Evolutionary conservation across 257 asterid genomes (phyloP).

Genomic region (Ophiorrhiza pumila): DNA sequence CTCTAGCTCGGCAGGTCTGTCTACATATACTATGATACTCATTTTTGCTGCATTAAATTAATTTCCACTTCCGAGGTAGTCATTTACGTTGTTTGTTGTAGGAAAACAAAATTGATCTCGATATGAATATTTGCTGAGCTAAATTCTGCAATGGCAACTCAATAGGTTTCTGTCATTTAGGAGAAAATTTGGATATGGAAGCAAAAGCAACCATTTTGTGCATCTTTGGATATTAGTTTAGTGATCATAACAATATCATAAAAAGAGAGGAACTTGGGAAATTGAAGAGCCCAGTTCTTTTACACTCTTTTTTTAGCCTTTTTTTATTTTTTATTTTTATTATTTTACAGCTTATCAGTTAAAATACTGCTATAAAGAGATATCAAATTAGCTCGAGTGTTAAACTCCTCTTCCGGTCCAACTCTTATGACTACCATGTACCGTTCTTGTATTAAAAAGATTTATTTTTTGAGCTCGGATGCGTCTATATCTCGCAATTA

Average conservation of each 20-base stretch:
- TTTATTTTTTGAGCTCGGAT: not conserved
- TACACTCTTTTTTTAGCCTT: too few relatives aligned
- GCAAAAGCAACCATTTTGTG: not conserved
- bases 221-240: not conserved
- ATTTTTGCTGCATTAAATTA: not conserved
- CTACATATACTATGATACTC: not conserved
- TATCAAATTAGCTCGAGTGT: too few relatives aligned
- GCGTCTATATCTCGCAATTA: not conserved
- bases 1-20: constrained; percentile 84
- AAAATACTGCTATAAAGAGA: not conserved
- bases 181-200: not conserved
- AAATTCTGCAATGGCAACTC: not conserved
- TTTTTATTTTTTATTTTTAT: too few relatives aligned
- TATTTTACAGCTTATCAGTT: not conserved
- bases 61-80: not conserved
- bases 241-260: not conserved
- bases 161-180: too few relatives aligned
- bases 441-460: too few relatives aligned
- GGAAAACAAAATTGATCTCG: not conserved
- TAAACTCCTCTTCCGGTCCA: too few relatives aligned
- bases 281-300: not conserved
- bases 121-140: not conserved
- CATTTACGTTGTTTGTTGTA: too few relatives aligned
- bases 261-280: not conserved
- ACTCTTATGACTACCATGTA: too few relatives aligned